A percentile compares a stretch with the other conserved stretches of the same genome.
Conservation (phyloP, 2,329 filamentous ascomycete species). For the Pseudogymnoascus sp. region DNA sequence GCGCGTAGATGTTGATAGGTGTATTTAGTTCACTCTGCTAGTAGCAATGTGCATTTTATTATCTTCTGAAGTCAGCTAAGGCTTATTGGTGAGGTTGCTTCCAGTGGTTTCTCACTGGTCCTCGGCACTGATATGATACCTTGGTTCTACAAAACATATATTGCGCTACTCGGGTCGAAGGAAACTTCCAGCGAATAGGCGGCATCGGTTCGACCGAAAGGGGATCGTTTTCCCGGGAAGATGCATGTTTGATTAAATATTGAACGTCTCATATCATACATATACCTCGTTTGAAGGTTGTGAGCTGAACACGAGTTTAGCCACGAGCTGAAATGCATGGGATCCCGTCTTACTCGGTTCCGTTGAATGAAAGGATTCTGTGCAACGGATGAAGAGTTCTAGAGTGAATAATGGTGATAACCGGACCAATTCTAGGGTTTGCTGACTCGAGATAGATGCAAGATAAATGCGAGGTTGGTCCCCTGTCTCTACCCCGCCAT, state of each 20-base stretch:
- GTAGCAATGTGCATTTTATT: slow-evolving; percentile 8
- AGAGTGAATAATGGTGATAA: neutral
- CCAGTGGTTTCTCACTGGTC: neutral
- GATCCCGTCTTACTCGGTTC: neutral
- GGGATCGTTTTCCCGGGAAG: neutral
- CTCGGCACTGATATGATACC: neutral
- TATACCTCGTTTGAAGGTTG: neutral
- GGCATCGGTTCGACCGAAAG: neutral
- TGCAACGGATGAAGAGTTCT: neutral
- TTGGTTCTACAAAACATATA: neutral
- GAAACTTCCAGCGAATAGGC: neutral
- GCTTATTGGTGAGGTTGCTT: neutral
- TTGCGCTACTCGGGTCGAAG: neutral
- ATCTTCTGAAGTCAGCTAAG: neutral
- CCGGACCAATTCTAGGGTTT: neutral
- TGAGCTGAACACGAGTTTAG: neutral
- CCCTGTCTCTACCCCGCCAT: neutral
- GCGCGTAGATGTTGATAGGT: neutral
- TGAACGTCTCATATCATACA: neutral
- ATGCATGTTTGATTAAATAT: neutral
- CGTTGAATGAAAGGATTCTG: neutral
- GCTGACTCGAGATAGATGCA: neutral
- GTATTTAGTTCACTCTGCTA: slow-evolving; percentile 6
- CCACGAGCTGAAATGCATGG: neutral
- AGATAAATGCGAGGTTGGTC: neutral